A percentile compares a stretch with the other conserved stretches of the same genome.
Evolutionary conservation across 176 grass and related monocot genomes (phyloP).

Genomic region (Triticum aestivum): IWGSC_CS_RefSeq_v2.1 NC_057798.1:443689031-443689530

Average conservation of each 20-base stretch:
- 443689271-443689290: background rate
- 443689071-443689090: conserved; percentile 33
- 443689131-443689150: conserved; percentile 33
- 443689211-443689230: conserved; percentile 38
- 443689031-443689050: conserved; percentile 3
- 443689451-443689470: background rate
- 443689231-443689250: conserved; percentile 33
- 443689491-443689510: conserved; percentile 6
- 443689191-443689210: background rate
- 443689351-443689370: conserved; percentile 37
- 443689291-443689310: background rate
- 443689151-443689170: conserved; percentile 9
- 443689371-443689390: background rate
- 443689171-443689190: background rate
- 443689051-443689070: conserved; percentile 10
- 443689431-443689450: background rate
- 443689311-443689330: conserved; percentile 28
- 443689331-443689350: conserved; percentile 52
- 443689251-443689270: conserved; percentile 16
- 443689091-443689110: background rate
- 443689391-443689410: background rate
- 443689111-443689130: conserved; percentile 1
- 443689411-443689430: background rate
- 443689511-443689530: conserved; percentile 7
- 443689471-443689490: background rate